Conservation (phyloP, 2,329 filamentous ascomycete species). For the Nigrospora osmanthi region DNA sequence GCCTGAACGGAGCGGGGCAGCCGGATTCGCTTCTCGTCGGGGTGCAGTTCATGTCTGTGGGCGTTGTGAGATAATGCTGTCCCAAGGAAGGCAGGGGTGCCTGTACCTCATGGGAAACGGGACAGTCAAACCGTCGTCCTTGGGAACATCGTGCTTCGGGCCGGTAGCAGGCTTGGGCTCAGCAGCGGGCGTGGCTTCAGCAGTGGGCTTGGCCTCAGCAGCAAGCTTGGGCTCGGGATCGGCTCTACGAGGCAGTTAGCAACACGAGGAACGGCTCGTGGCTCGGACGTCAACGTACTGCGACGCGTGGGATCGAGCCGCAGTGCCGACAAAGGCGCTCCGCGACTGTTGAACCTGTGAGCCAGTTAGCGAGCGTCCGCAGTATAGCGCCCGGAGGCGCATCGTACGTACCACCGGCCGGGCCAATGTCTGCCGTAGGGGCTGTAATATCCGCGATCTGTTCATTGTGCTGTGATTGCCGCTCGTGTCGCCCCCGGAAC, state of each 20-base stretch:
- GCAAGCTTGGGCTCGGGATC: not conserved
- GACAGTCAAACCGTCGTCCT: not conserved
- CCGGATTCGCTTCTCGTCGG: constrained; percentile 31
- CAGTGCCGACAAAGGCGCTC: constrained; percentile 13
- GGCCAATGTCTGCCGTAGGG: constrained; percentile 17
- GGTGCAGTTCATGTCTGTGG: not conserved
- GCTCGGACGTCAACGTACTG: constrained; percentile 10
- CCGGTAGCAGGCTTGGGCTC: not conserved
- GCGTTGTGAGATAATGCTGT: not conserved
- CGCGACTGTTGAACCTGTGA: constrained; percentile 15
- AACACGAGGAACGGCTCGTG: not conserved
- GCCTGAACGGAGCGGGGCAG: constrained; percentile 77
- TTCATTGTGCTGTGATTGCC: constrained; percentile 17
- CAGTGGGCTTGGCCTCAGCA: not conserved
- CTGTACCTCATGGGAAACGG: constrained; percentile 3
- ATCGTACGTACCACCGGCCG: constrained; percentile 17
- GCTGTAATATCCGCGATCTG: constrained; percentile 18
- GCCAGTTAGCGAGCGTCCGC: constrained; percentile 6
- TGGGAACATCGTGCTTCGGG: not conserved
- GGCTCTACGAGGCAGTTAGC: constrained; percentile 9
- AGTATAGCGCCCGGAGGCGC: not conserved
- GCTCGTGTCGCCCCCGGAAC: constrained; percentile 8
- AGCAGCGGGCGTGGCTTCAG: not conserved
- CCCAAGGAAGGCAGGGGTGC: not conserved
- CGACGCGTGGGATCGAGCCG: constrained; percentile 16